phyloP scores from a whole-genome alignment of 1,284 basidiomycete species.

The Cryptococcus sp. region DNA sequence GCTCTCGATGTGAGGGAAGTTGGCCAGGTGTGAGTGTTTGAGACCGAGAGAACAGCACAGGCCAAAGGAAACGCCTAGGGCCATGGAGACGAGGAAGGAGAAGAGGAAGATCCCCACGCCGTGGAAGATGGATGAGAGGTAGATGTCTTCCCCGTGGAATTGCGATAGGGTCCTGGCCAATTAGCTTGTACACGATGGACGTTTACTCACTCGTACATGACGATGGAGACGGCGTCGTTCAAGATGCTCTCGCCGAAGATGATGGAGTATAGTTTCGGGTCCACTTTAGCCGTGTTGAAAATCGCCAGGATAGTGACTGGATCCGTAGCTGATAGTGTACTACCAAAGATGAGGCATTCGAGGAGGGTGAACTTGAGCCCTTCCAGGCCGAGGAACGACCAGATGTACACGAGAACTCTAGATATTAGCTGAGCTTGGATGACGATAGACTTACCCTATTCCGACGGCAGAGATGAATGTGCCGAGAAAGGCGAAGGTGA shows the following conservation, averaged over 20 bases:
- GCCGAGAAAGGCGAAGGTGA: slow-evolving; percentile 93
- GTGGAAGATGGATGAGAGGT: slow-evolving; percentile 85
- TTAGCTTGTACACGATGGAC: not conserved
- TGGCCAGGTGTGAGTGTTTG: slow-evolving; percentile 87
- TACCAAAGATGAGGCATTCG: slow-evolving; percentile 95
- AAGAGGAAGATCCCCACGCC: slow-evolving; percentile 95
- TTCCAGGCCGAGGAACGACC: slow-evolving; percentile 87
- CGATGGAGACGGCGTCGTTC: slow-evolving; percentile 99
- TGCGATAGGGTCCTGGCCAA: slow-evolving; percentile 75
- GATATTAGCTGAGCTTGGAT: slow-evolving; percentile 1
- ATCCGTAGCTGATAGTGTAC: slow-evolving; percentile 94
- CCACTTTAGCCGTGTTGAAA: slow-evolving; percentile 98
- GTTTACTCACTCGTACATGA: slow-evolving; percentile 96
- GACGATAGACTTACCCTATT: slow-evolving; percentile 67
- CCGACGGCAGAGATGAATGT: slow-evolving; percentile 97
- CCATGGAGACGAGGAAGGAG: slow-evolving; percentile 92
- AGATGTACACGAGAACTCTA: slow-evolving; percentile 88
- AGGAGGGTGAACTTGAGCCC: slow-evolving; percentile 72
- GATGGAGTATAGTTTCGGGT: slow-evolving; percentile 95
- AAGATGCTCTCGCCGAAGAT: slow-evolving; percentile 97
- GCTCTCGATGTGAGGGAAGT: slow-evolving; percentile 89
- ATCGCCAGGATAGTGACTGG: slow-evolving; percentile 98
- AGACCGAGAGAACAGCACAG: slow-evolving; percentile 86
- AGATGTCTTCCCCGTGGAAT: slow-evolving; percentile 89
- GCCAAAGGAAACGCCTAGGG: slow-evolving; percentile 87